A percentile compares a stretch with the other conserved stretches of the same genome.
These are phyloP conservation scores for Neofusicoccum cordaticola DNA, from an alignment of 2,329 filamentous ascomycete genomes.

Conservation along the genomic window DNA sequence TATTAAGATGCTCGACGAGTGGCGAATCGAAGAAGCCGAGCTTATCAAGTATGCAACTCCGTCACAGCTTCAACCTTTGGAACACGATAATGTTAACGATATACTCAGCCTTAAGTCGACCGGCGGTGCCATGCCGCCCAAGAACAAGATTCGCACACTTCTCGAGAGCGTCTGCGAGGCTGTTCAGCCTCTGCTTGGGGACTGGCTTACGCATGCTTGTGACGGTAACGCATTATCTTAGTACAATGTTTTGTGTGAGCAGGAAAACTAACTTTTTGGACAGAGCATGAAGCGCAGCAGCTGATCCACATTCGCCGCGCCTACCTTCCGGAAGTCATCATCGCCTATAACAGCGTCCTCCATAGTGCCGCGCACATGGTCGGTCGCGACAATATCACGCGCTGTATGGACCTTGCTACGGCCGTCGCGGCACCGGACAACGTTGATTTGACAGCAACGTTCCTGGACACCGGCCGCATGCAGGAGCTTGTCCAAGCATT, in stretches of 20 bases:
- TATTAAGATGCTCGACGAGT: constrained; percentile 43
- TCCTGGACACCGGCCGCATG: constrained; percentile 43
- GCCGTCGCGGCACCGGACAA: constrained; percentile 56
- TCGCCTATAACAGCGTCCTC: constrained; percentile 79
- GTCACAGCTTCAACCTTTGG: background rate
- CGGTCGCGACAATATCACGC: constrained; percentile 71
- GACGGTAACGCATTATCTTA: constrained; percentile 22
- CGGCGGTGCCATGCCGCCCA: constrained; percentile 22
- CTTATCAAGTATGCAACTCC: constrained; percentile 30
- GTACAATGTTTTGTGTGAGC: background rate
- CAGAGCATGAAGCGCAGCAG: constrained; percentile 58
- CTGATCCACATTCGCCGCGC: constrained; percentile 65
- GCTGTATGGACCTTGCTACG: constrained; percentile 82
- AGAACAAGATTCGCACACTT: constrained; percentile 36
- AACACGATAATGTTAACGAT: background rate
- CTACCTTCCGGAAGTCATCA: constrained; percentile 81
- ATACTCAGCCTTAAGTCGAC: constrained; percentile 6
- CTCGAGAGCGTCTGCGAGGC: constrained; percentile 39
- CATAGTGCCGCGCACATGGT: constrained; percentile 74
- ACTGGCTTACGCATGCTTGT: constrained; percentile 27
- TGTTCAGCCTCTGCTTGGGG: constrained; percentile 37
- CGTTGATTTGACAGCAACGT: constrained; percentile 35
- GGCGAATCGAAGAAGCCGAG: constrained; percentile 41
- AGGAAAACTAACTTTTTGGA: constrained; percentile 5
- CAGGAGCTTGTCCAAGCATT: constrained; percentile 55